Conservation (phyloP, 2,329 filamentous ascomycete species). For the Neophaeococcomyces aloes region DNA sequence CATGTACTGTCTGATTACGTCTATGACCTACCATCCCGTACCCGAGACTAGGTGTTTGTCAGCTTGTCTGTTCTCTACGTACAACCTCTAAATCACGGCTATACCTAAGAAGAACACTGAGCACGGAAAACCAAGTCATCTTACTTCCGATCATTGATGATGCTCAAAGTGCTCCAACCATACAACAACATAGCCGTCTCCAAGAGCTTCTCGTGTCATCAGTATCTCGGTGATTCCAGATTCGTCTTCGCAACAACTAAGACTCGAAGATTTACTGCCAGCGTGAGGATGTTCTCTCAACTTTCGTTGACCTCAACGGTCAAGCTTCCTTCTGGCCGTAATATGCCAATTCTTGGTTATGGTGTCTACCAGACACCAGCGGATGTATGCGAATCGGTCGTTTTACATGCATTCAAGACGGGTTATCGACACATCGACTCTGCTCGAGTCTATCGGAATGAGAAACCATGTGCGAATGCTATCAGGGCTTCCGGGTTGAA, state of each 20-base stretch:
- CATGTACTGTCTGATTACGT: too few species aligned
- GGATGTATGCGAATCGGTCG: conserved; percentile 47
- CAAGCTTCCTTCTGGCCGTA: conserved; percentile 30
- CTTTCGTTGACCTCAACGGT: conserved; percentile 24
- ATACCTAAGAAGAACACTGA: too few species aligned
- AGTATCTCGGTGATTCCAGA: neutral
- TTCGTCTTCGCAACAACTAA: neutral
- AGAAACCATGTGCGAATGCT: conserved; percentile 43
- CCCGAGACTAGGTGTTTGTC: too few species aligned
- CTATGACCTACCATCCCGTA: too few species aligned
- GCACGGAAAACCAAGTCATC: too few species aligned
- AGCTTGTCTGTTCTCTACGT: too few species aligned
- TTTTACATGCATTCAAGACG: conserved; percentile 44
- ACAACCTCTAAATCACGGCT: too few species aligned
- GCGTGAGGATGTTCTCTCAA: conserved; percentile 1
- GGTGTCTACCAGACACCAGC: conserved; percentile 41
- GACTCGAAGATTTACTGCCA: neutral
- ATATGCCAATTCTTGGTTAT: conserved; percentile 33
- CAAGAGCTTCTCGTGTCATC: neutral
- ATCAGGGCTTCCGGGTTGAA: conserved; percentile 43
- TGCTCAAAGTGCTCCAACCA: too few species aligned
- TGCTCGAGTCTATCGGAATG: conserved; percentile 49
- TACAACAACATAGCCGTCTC: too few species aligned
- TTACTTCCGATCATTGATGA: too few species aligned
- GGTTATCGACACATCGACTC: conserved; percentile 54